A percentile compares a stretch with the other conserved stretches of the same genome.
phyloP scores from a whole-genome alignment of 2,329 filamentous ascomycete species.

The Pseudocercospora musae region DNA sequence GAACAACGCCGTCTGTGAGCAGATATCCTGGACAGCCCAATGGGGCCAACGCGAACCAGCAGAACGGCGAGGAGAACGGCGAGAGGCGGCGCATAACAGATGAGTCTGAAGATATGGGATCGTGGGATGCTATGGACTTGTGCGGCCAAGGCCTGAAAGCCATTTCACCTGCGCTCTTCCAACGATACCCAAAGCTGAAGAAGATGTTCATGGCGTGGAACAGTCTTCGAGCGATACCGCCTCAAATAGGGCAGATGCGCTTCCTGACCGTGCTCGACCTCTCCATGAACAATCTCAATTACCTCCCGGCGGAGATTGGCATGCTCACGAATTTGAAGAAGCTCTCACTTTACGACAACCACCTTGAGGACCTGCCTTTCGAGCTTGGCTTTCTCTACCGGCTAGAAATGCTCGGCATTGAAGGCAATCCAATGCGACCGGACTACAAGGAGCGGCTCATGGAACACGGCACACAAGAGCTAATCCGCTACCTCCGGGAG shows the following conservation, averaged over 20 bases:
- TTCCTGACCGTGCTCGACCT: slow-evolving; percentile 80
- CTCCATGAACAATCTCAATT: slow-evolving; percentile 79
- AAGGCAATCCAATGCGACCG: slow-evolving; percentile 77
- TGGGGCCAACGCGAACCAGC: slow-evolving; percentile 17
- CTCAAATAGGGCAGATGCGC: slow-evolving; percentile 76
- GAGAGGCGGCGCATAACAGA: slow-evolving; percentile 57
- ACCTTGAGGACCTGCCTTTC: slow-evolving; percentile 74
- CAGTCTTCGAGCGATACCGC: slow-evolving; percentile 75
- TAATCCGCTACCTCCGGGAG: slow-evolving; percentile 81
- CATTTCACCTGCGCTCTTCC: slow-evolving; percentile 74
- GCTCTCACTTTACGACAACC: slow-evolving; percentile 85
- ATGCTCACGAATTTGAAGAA: slow-evolving; percentile 93
- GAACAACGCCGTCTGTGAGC: slow-evolving; percentile 50
- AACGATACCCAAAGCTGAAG: slow-evolving; percentile 77
- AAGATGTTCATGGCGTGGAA: slow-evolving; percentile 94
- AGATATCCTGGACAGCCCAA: slow-evolving; percentile 23
- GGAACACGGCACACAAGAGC: slow-evolving; percentile 79
- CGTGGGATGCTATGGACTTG: slow-evolving; percentile 90
- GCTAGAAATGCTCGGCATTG: slow-evolving; percentile 83
- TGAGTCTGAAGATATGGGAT: slow-evolving; percentile 59
- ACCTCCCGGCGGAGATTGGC: slow-evolving; percentile 84
- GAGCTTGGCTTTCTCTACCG: slow-evolving; percentile 88
- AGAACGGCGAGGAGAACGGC: slow-evolving; percentile 55
- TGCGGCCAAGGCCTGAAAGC: slow-evolving; percentile 92
- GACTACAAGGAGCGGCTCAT: slow-evolving; percentile 77